Evolutionary conservation across 2,329 filamentous ascomycete genomes (phyloP), one percentile per base, ranked within the genome.

Genomic region (Sclerotinia glacialis): DNA sequence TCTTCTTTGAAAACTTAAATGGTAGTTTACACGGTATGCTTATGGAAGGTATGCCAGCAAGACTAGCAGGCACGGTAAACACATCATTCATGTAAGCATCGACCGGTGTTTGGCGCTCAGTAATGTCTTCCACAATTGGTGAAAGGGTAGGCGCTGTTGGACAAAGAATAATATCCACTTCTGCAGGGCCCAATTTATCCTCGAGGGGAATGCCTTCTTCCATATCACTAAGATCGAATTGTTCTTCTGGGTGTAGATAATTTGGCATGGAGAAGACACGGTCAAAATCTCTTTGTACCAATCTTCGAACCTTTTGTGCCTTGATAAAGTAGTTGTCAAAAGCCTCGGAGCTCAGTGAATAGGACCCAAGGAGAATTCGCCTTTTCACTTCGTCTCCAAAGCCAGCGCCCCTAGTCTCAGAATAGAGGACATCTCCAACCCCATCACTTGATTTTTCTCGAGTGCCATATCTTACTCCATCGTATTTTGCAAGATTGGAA

Each of bases 311-410:
- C 71, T 89, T 89, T 79, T 99, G 95, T 55, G 95, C 95, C 76
- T 97, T 90, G 69, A 97, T 86, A 75, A 99, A 99, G 78, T 98
- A 97, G 77, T 98, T 99, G 77, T 97, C 90, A 75, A 96, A 95
- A 12, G 93, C 93, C 69, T 90, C 87, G 0, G 94, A 93, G 78
- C 92, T 96, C 63, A 99, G 83, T 50, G 89, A 93, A 76, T 97
- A 98, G 0, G 93, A 89, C 21, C 95, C 95, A 0, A 99, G 85
- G 11, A 99, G 79, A 67, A 99, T 96, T 49, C 95, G 87, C 64
- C 92, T 85, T 75, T 89, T 88, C 14, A 97, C 94, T 78, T 99
- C 95, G 8, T 85, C 81, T 8, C 95, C 95, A 71, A 99, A 93
- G 0, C 89, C 88, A 44, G 81, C 78, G 18, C 88, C 89, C 66